Evolutionary conservation across 768 basidiomycete species (phyloP).

Genomic region (Lactifluus piperatus): DNA sequence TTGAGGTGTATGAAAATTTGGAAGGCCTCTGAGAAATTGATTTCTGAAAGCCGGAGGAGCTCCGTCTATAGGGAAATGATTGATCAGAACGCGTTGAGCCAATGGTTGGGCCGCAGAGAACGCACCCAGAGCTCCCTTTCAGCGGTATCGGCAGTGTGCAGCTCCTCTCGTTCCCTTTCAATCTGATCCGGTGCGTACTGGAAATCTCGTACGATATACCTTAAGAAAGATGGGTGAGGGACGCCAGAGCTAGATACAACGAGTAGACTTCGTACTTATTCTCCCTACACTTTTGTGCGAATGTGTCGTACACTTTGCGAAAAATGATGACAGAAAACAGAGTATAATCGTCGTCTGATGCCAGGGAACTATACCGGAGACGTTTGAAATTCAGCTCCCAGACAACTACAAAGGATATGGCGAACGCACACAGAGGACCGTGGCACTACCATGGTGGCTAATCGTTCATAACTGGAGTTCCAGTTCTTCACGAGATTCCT

Average conservation of each 20-base stretch:
- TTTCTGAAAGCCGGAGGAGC: constrained; percentile 78
- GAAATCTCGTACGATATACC: constrained; percentile 94
- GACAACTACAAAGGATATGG: not conserved
- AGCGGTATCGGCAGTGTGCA: constrained; percentile 68
- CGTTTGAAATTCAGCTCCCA: not conserved
- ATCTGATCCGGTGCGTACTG: constrained; percentile 77
- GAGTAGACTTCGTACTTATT: constrained; percentile 57
- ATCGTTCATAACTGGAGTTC: constrained; percentile 80
- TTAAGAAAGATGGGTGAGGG: constrained; percentile 27
- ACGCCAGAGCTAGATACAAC: not conserved
- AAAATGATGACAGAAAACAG: constrained; percentile 85
- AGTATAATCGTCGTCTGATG: constrained; percentile 82
- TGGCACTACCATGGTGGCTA: constrained; percentile 87
- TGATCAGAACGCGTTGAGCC: not conserved
- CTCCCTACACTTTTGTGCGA: constrained; percentile 88
- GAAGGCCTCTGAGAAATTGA: constrained; percentile 95
- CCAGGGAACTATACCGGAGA: constrained; percentile 45
- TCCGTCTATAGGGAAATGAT: constrained; percentile 59
- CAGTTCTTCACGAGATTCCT: constrained; percentile 83
- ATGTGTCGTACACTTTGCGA: constrained; percentile 85
- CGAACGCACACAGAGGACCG: constrained; percentile 73
- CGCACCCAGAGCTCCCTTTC: constrained; percentile 97
- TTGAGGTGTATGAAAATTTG: constrained; percentile 92
- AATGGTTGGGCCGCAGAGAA: not conserved
- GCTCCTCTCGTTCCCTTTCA: constrained; percentile 70